A percentile compares a stretch with the other conserved stretches of the same genome.
These are phyloP conservation scores for Rhizopogon vesiculosus DNA, from an alignment of 768 basidiomycete species.

Conservation along the genomic window DNA sequence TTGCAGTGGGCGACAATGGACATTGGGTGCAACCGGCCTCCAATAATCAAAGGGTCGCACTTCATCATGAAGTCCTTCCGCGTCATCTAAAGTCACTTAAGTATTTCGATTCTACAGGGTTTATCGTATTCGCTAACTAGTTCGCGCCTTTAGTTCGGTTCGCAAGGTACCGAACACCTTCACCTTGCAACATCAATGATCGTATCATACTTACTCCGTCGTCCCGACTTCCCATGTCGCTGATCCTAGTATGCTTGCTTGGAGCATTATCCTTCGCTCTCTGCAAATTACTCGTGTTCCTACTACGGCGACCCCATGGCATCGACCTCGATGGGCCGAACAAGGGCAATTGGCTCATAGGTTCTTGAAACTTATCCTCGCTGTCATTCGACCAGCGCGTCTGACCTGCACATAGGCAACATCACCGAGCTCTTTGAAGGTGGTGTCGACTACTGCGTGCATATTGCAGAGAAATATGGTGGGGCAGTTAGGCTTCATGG, in stretches of 20 bases:
- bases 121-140: no score
- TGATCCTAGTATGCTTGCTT: background rate
- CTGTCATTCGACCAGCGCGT: background rate
- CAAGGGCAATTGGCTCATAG: background rate
- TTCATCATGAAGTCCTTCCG: no score
- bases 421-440: constrained; percentile 28
- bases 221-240: background rate
- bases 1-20: no score
- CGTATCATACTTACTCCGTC: no score
- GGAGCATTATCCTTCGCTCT: background rate
- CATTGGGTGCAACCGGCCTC: no score
- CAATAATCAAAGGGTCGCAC: no score
- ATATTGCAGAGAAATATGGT: constrained; percentile 27
- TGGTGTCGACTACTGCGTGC: constrained; percentile 33
- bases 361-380: background rate
- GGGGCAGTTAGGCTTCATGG: constrained; percentile 42
- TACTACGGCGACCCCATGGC: background rate
- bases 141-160: background rate
- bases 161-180: constrained; percentile 3
- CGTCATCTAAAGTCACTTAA: no score
- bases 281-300: background rate
- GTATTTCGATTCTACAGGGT: no score
- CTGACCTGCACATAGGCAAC: constrained; percentile 23
- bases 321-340: background rate
- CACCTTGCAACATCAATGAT: no score